A percentile compares a stretch with the other conserved stretches of the same genome.
Evolutionary conservation across 2,329 filamentous ascomycete genomes (phyloP).

Genomic region (Monilinia fructicola): DNA sequence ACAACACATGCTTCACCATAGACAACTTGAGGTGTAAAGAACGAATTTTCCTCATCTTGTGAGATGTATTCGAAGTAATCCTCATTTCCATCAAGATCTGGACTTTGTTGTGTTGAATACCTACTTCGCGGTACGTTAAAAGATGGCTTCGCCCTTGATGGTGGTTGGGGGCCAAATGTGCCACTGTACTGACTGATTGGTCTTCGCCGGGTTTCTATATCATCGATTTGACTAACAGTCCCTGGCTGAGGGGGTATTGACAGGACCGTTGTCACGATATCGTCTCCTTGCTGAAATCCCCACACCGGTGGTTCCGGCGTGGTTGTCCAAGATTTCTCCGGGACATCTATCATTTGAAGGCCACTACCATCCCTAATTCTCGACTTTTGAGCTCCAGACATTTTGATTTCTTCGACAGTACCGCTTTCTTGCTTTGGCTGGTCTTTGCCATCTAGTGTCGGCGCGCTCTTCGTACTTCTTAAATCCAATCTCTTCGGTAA

Average conservation of each 20-base stretch:
- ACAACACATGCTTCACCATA: constrained; percentile 39
- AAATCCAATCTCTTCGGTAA: constrained; percentile 4
- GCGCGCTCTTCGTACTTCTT: constrained; percentile 8
- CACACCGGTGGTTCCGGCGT: neutral
- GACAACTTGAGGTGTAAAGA: constrained; percentile 29
- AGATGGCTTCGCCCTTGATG: neutral
- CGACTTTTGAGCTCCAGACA: neutral
- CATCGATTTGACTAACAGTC: neutral
- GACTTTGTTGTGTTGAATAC: constrained; percentile 6
- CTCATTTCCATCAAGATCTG: constrained; percentile 23
- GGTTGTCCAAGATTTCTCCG: constrained; percentile 12
- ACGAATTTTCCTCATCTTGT: constrained; percentile 18
- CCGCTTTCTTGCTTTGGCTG: neutral
- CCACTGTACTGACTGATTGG: constrained; percentile 15
- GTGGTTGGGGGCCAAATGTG: constrained; percentile 21
- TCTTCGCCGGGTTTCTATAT: neutral
- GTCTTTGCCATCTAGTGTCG: neutral
- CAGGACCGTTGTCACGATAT: constrained; percentile 30
- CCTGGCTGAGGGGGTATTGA: constrained; percentile 26
- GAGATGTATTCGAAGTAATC: constrained; percentile 26
- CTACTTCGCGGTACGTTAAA: constrained; percentile 11
- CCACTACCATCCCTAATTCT: constrained; percentile 5
- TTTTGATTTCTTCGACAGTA: neutral
- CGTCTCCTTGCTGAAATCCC: constrained; percentile 20
- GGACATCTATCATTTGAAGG: constrained; percentile 8